Percentiles rank a stretch among this genome's conserved stretches.
Conservation (phyloP, 495 filamentous ascomycete species). For the Bacidia rubella region DNA sequence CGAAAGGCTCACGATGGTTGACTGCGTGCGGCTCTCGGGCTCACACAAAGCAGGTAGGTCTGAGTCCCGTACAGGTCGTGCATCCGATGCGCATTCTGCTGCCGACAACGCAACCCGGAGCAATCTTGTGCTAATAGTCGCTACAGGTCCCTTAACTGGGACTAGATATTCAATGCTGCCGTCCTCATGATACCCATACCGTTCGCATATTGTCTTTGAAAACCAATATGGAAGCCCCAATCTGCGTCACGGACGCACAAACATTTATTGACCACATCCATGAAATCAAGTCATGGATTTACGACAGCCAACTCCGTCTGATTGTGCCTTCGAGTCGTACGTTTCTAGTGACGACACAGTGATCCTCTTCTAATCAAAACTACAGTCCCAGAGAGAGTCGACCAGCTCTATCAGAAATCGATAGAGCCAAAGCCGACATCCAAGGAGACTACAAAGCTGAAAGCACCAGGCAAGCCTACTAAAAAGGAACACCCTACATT, state of each 20-base stretch:
- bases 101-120: neutral
- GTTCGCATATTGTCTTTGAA: slow-evolving; percentile 3
- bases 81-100: neutral
- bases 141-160: slow-evolving; percentile 12
- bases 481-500: slow-evolving; percentile 17
- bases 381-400: slow-evolving; percentile 30
- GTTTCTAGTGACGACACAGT: neutral
- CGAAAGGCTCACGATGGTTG: slow-evolving; percentile 14
- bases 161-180: slow-evolving; percentile 11
- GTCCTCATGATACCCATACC: slow-evolving; percentile 14
- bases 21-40: slow-evolving; percentile 13
- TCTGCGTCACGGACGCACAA: slow-evolving; percentile 64
- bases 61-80: neutral
- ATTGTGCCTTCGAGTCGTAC: slow-evolving; percentile 47
- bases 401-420: slow-evolving; percentile 20
- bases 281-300: slow-evolving; percentile 55
- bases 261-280: slow-evolving; percentile 56
- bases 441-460: slow-evolving; percentile 13
- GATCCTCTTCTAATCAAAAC: slow-evolving; percentile 11
- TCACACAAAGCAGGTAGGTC: slow-evolving; percentile 11
- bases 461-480: slow-evolving; percentile 11
- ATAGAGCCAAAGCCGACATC: slow-evolving; percentile 13
- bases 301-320: slow-evolving; percentile 48
- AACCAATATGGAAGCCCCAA: slow-evolving; percentile 19
- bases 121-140: slow-evolving; percentile 1